Percentiles rank a stretch among this genome's conserved stretches.
Conservation (phyloP, 1,284 basidiomycete genomes). For the Tilletia indica region DNA sequence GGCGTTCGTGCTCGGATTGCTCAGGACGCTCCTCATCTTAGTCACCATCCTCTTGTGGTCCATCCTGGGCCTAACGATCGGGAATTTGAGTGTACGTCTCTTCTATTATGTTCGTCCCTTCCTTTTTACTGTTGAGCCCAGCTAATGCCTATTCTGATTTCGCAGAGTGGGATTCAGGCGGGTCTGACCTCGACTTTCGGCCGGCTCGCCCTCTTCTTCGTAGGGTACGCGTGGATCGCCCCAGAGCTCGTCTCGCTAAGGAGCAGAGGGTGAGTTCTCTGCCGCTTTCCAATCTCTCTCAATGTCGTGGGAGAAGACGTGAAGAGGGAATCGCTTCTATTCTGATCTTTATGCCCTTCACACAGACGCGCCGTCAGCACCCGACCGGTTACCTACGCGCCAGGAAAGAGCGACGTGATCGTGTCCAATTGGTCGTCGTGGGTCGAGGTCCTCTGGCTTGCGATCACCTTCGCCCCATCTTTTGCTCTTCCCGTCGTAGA, state of each 20-base stretch:
- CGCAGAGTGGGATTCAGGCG: constrained; percentile 1
- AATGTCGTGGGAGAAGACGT: too few species aligned
- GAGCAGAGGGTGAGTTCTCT: not conserved
- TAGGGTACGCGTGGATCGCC: constrained; percentile 8
- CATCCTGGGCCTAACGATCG: not conserved
- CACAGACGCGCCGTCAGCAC: constrained; percentile 10
- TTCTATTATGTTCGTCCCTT: too few species aligned
- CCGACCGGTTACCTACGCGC: constrained; percentile 20
- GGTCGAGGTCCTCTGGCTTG: constrained; percentile 47
- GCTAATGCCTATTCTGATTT: not conserved
- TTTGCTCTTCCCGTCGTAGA: constrained; percentile 27
- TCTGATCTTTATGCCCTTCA: not conserved
- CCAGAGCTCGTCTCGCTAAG: constrained; percentile 10
- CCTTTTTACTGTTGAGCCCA: not conserved
- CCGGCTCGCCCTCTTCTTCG: not conserved
- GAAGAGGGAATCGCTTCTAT: too few species aligned
- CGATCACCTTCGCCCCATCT: constrained; percentile 29
- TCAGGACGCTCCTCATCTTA: constrained; percentile 3
- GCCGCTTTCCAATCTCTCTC: constrained; percentile 22
- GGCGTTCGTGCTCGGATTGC: constrained; percentile 23
- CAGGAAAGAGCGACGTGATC: constrained; percentile 40
- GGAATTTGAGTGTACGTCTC: not conserved
- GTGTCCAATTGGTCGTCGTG: constrained; percentile 47
- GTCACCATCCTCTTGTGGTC: not conserved
- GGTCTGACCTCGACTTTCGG: constrained; percentile 3